Percentiles rank a stretch among this genome's conserved stretches.
phyloP scores from a whole-genome alignment of 129 eudicot genomes.

The Flaveria brownii region DNA sequence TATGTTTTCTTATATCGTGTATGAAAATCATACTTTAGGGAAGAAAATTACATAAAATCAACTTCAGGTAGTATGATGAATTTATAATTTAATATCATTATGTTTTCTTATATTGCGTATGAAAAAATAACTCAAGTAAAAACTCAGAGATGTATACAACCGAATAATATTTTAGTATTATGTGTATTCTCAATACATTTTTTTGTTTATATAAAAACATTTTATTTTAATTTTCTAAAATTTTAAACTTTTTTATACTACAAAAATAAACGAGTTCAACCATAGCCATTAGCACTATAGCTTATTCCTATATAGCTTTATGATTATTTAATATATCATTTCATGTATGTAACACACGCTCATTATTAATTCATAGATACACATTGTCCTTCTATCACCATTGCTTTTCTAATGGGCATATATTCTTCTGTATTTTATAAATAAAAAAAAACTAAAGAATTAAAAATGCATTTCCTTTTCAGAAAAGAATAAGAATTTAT shows the following conservation, averaged over 20 bases:
- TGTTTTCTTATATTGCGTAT: too few species aligned
- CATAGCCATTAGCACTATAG: not conserved
- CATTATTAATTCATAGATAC: not conserved
- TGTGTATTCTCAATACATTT: too few species aligned
- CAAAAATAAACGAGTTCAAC: not conserved
- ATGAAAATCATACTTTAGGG: too few species aligned
- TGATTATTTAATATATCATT: not conserved
- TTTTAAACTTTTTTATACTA: too few species aligned
- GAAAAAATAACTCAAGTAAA: too few species aligned
- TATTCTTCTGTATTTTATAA: slow-evolving; percentile 17
- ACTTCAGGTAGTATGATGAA: too few species aligned
- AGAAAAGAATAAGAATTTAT: slow-evolving; percentile 29
- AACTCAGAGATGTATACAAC: not conserved
- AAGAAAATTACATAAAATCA: too few species aligned
- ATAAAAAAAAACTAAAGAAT: not conserved
- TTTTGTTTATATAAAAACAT: too few species aligned
- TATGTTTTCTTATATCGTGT: too few species aligned
- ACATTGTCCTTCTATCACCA: slow-evolving; percentile 22
- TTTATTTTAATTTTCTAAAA: too few species aligned
- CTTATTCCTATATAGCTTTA: not conserved
- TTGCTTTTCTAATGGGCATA: slow-evolving; percentile 38
- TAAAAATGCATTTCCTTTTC: slow-evolving; percentile 18
- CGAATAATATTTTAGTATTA: too few species aligned
- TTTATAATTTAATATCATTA: too few species aligned
- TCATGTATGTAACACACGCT: not conserved